Percentiles rank a stretch among this genome's conserved stretches.
Evolutionary conservation across 2,329 filamentous ascomycete genomes (phyloP).

Genomic region (Phialocephala sp.): DNA sequence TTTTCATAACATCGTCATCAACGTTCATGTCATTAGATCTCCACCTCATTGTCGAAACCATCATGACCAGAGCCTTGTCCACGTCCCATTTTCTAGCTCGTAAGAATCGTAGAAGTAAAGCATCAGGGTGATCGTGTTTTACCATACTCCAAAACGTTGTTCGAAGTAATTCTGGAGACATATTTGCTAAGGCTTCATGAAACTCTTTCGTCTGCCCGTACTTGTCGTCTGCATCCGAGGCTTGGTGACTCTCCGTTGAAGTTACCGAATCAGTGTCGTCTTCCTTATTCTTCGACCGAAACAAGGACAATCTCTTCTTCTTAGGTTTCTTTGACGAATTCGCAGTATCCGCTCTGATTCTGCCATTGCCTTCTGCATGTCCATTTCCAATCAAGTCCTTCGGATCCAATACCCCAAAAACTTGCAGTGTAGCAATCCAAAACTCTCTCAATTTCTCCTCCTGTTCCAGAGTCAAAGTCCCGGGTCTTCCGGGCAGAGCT

Average conservation of each 20-base stretch:
- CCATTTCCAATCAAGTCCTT: conserved; percentile 41
- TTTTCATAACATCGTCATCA: conserved; percentile 83
- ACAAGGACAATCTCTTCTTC: conserved; percentile 75
- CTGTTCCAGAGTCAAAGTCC: conserved; percentile 88
- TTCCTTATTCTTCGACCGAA: conserved; percentile 62
- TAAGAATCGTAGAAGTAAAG: conserved; percentile 79
- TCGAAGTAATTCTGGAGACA: conserved; percentile 79
- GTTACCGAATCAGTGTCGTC: conserved; percentile 52
- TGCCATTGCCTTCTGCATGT: conserved; percentile 32
- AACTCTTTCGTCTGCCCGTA: conserved; percentile 90
- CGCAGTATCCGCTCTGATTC: conserved; percentile 31
- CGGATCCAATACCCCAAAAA: conserved; percentile 69
- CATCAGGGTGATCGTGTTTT: conserved; percentile 94
- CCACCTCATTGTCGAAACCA: conserved; percentile 95
- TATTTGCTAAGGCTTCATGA: conserved; percentile 77
- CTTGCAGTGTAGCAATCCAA: conserved; percentile 77
- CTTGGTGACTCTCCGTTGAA: conserved; percentile 37
- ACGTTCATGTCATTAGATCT: conserved; percentile 82
- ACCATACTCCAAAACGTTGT: conserved; percentile 90
- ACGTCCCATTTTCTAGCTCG: conserved; percentile 96
- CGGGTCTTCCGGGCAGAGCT: conserved; percentile 72
- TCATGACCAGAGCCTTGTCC: conserved; percentile 90
- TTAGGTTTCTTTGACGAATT: conserved; percentile 62
- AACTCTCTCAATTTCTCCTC: conserved; percentile 87
- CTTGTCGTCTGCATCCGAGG: conserved; percentile 74